Conservation (phyloP, 352 stramenopile species). For the Globisporangium paroecandrum region DNA sequence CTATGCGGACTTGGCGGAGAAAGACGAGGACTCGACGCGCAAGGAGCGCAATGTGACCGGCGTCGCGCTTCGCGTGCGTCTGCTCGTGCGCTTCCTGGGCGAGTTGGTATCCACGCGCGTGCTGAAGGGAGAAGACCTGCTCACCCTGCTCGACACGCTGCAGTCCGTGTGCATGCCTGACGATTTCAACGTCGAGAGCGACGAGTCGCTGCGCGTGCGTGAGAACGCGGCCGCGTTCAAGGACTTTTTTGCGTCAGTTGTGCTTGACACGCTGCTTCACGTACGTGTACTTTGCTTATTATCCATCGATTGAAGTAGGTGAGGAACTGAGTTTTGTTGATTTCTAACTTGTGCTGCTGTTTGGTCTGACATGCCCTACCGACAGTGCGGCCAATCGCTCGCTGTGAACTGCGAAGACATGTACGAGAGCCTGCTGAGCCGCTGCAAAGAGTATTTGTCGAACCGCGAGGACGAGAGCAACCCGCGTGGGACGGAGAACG, state of each 20-base stretch:
- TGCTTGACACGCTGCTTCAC: constrained; percentile 69
- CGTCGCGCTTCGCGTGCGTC: constrained; percentile 46
- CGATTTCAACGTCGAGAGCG: constrained; percentile 49
- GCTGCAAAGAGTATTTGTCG: constrained; percentile 67
- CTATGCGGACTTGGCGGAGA: constrained; percentile 15
- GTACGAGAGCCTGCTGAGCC: constrained; percentile 66
- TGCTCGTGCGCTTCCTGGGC: constrained; percentile 64
- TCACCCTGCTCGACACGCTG: constrained; percentile 56
- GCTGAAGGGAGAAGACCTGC: constrained; percentile 55
- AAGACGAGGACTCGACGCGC: constrained; percentile 33
- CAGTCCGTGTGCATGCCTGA: constrained; percentile 62
- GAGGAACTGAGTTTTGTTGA: too few relatives aligned
- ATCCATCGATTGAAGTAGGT: too few relatives aligned
- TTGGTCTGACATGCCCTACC: not conserved
- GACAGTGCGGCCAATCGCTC: constrained; percentile 46
- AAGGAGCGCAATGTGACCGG: constrained; percentile 20
- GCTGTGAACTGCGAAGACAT: constrained; percentile 41
- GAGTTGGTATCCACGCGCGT: constrained; percentile 57
- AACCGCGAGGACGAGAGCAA: constrained; percentile 64
- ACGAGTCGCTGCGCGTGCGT: constrained; percentile 35
- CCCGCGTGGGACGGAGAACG: constrained; percentile 33
- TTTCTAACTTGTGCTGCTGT: constrained; percentile 1
- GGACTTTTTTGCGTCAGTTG: constrained; percentile 68
- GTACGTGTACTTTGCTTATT: constrained; percentile 15
- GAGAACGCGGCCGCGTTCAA: constrained; percentile 70